Conservation (phyloP, 2,329 filamentous ascomycete species). For the Hymenotorrendiella dingleyae region DNA sequence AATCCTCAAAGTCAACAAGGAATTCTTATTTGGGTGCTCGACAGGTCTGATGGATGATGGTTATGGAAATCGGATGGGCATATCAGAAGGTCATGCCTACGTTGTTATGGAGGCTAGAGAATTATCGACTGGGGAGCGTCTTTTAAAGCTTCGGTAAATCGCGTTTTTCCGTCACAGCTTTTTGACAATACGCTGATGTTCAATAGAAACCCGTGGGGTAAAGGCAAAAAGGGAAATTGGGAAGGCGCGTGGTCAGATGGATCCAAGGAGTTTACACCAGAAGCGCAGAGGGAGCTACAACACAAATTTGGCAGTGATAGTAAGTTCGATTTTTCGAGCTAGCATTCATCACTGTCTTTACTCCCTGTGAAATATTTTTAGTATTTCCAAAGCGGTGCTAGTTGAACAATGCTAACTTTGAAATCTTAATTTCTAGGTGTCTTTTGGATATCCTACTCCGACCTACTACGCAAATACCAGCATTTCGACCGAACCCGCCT, state of each 20-base stretch:
- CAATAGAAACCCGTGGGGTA: conserved; percentile 51
- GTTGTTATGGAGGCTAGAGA: conserved; percentile 53
- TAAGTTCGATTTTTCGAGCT: no score
- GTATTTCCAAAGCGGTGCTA: no score
- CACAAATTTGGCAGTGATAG: conserved; percentile 57
- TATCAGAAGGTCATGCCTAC: conserved; percentile 54
- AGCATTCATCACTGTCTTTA: no score
- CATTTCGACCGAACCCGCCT: conserved; percentile 57
- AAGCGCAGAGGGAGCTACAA: conserved; percentile 50
- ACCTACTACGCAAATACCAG: conserved; percentile 56
- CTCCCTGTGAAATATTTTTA: no score
- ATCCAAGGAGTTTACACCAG: conserved; percentile 55
- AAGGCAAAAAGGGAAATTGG: conserved; percentile 52
- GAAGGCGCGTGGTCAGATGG: conserved; percentile 53
- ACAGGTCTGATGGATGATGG: conserved; percentile 58
- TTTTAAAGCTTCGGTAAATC: conserved; percentile 45
- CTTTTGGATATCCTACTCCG: conserved; percentile 59
- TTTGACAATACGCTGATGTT: no score
- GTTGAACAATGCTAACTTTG: no score
- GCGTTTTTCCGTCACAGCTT: no score
- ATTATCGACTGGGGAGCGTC: conserved; percentile 45
- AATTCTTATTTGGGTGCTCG: conserved; percentile 70
- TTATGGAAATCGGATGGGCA: conserved; percentile 54
- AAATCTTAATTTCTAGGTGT: no score
- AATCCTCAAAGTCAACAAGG: conserved; percentile 71